phyloP scores from a whole-genome alignment of 73 alveolate species.

The Paramecium sexaurelia region DNA sequence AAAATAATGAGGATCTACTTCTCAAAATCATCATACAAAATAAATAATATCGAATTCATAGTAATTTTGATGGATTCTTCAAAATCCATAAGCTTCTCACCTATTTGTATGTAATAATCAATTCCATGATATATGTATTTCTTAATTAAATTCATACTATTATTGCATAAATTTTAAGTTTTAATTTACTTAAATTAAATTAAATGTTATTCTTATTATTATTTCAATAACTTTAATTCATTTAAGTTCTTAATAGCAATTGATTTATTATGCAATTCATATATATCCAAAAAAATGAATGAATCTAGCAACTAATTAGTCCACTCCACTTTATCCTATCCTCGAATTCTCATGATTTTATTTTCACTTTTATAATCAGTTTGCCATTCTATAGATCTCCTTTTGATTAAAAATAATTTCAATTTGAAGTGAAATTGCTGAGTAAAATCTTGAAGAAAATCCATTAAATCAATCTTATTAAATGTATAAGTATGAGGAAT shows the following conservation, averaged over 20 bases:
- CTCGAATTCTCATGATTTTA: background rate
- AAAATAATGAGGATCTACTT: background rate
- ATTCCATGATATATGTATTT: background rate
- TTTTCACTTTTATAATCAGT: background rate
- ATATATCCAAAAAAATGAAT: background rate
- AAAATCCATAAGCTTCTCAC: background rate
- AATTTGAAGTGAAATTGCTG: background rate
- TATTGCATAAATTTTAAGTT: background rate
- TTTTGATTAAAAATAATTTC: background rate
- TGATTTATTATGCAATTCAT: constrained; percentile 5
- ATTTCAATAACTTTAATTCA: background rate
- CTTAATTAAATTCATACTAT: background rate
- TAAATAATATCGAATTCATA: background rate
- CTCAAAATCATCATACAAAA: background rate
- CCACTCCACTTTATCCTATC: background rate
- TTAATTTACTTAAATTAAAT: background rate
- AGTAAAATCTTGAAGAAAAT: background rate
- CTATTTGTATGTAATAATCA: background rate
- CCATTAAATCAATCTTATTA: background rate
- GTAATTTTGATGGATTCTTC: background rate
- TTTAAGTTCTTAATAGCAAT: background rate
- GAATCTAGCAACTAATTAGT: background rate
- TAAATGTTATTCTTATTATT: background rate
- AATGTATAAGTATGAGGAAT: background rate
- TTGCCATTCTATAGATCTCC: background rate